Evolutionary conservation across 2,329 filamentous ascomycete species (phyloP).

Genomic region (Fusarium pilosicola): DNA sequence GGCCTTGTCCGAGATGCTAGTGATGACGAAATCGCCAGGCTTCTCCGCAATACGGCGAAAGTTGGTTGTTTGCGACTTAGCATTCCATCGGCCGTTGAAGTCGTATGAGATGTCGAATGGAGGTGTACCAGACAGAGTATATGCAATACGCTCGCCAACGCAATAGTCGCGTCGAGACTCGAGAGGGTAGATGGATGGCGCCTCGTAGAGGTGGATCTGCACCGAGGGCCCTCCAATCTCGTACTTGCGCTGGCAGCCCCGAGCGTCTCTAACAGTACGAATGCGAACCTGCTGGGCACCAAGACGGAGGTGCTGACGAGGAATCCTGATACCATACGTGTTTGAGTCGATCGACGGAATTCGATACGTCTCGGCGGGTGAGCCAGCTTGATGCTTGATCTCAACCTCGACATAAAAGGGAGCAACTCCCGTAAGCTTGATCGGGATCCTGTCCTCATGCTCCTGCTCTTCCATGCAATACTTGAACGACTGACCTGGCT

Average conservation of each 20-base stretch:
- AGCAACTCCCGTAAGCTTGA: slow-evolving; percentile 82
- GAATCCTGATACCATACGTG: slow-evolving; percentile 83
- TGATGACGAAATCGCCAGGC: slow-evolving; percentile 89
- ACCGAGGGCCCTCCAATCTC: slow-evolving; percentile 79
- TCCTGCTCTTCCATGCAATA: slow-evolving; percentile 89
- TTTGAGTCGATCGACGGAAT: slow-evolving; percentile 82
- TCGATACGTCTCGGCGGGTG: slow-evolving; percentile 81
- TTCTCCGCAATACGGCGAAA: slow-evolving; percentile 95
- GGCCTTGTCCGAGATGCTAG: slow-evolving; percentile 85
- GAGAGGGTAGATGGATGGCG: slow-evolving; percentile 87
- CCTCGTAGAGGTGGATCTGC: slow-evolving; percentile 91
- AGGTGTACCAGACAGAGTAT: slow-evolving; percentile 87
- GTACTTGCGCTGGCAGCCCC: slow-evolving; percentile 84
- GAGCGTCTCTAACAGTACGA: slow-evolving; percentile 86
- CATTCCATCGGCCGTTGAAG: slow-evolving; percentile 85
- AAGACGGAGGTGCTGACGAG: slow-evolving; percentile 83
- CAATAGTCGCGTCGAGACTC: slow-evolving; percentile 90
- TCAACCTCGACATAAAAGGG: slow-evolving; percentile 93
- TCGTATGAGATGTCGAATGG: slow-evolving; percentile 95
- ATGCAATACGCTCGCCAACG: slow-evolving; percentile 93
- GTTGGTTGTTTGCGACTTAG: slow-evolving; percentile 79
- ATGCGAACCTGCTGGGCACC: slow-evolving; percentile 92
- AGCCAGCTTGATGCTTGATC: slow-evolving; percentile 88
- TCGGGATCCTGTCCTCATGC: slow-evolving; percentile 86
- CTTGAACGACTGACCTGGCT: slow-evolving; percentile 92